Percentiles rank a stretch among this genome's conserved stretches.
These are phyloP conservation scores for Aspergillus alliaceus DNA, from an alignment of 2,329 filamentous ascomycete species.

Conservation along the genomic window DNA sequence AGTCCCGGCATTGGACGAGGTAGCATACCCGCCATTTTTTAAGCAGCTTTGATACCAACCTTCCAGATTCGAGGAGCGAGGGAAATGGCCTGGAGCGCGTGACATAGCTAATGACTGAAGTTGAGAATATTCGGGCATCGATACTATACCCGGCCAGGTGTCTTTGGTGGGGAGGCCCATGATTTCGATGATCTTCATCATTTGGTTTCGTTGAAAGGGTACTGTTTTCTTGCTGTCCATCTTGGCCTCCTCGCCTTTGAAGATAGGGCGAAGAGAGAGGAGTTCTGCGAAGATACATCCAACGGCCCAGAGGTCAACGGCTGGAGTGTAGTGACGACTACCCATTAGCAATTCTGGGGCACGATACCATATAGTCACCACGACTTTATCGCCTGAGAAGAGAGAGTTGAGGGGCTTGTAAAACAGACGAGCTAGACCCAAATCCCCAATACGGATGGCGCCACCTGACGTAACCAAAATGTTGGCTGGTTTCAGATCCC, in stretches of 20 bases:
- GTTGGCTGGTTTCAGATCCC: conserved; percentile 95
- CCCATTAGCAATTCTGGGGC: conserved; percentile 91
- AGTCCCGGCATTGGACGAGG: conserved; percentile 51
- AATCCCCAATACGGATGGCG: conserved; percentile 90
- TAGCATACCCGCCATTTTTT: conserved; percentile 55
- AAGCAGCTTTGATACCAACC: conserved; percentile 77
- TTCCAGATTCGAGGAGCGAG: conserved; percentile 63
- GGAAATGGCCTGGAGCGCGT: conserved; percentile 49
- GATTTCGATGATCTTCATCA: conserved; percentile 98
- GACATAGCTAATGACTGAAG: conserved; percentile 55
- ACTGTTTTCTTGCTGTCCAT: conserved; percentile 98
- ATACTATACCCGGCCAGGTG: conserved; percentile 77
- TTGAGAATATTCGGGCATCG: conserved; percentile 84
- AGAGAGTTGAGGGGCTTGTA: conserved; percentile 90
- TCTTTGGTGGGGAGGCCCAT: conserved; percentile 88
- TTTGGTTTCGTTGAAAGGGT: conserved; percentile 95
- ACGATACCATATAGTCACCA: conserved; percentile 98
- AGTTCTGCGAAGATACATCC: conserved; percentile 98
- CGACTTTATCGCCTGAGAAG: conserved; percentile 94
- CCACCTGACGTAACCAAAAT: conserved; percentile 95
- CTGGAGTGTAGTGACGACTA: conserved; percentile 92
- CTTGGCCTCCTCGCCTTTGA: conserved; percentile 98
- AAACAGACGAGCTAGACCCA: conserved; percentile 88
- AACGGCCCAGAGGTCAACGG: conserved; percentile 95
- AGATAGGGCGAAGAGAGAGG: conserved; percentile 85